Base-by-base conservation (phyloP, 108 stramenopile genomes). In the Skeletonema grethae region DNA sequence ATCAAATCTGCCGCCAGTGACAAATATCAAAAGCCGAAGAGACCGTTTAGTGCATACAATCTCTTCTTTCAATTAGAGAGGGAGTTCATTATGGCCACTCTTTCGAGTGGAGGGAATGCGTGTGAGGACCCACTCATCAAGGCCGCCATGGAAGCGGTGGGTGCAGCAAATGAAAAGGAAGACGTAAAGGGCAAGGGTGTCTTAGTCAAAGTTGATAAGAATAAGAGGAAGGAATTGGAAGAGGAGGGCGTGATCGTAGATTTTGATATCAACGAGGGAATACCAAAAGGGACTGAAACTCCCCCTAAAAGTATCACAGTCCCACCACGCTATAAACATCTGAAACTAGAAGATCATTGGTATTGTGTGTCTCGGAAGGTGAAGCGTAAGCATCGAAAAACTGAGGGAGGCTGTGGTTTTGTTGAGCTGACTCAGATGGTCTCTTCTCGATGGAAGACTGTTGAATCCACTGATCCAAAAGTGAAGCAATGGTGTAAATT, bases 21-120 rank as follows among this genome's bases (percentile, higher is more conserved):
- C 18, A 6, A 46, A 16, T 6, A 18, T 46, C 29, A 56, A 12
- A 80, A 82, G 60, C 80, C 80, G 34, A 82, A 70, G 76, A 70
- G 80, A 30, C 80, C 80, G 16, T 45, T 82, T 5, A 77, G 75
- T 2, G 70, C 80, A 38, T 82, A 82, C 71, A 74, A 82, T 38
- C 62, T 82, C 25, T 82, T 77, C 62, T 82, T 82, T 53, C 80
- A 82, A 38, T 38, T 73, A 25, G 80, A 82, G 57, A 70, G 80
- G 4, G 76, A 82, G 63, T 61, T 60, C 39, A 76, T 82, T 41
- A 82, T 82, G 46, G 15, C 16, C 16, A n/a, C 9, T 16, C 15
- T 5, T 18, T 46, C 46, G 16, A 46, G 16, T 4, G 46, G 46
- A 5, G 46, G 46, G 16, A 10, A 18, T 46, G 46, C 46, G 46